phyloP scores from a whole-genome alignment of 495 filamentous ascomycete genomes.

The Margaritispora aquatica region DNA sequence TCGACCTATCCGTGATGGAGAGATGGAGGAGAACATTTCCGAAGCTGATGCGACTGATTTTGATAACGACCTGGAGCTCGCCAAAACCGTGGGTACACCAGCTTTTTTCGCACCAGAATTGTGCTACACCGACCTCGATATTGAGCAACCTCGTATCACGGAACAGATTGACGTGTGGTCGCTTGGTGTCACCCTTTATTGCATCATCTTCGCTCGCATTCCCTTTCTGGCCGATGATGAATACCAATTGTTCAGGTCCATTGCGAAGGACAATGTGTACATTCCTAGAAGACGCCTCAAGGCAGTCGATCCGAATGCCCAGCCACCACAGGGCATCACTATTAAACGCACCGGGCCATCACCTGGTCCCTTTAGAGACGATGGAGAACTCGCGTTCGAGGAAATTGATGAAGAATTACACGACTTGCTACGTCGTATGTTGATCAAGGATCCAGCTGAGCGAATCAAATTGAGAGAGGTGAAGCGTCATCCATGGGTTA shows the following conservation, averaged over 20 bases:
- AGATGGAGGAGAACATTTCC: slow-evolving; percentile 68
- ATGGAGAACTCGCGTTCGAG: slow-evolving; percentile 76
- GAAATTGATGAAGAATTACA: slow-evolving; percentile 74
- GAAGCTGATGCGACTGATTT: slow-evolving; percentile 80
- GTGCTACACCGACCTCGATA: slow-evolving; percentile 68
- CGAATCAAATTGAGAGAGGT: slow-evolving; percentile 88
- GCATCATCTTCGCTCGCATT: slow-evolving; percentile 85
- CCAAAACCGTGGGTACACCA: slow-evolving; percentile 95
- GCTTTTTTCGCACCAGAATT: slow-evolving; percentile 97
- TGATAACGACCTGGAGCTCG: slow-evolving; percentile 87
- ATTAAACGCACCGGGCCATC: slow-evolving; percentile 44
- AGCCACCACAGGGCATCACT: slow-evolving; percentile 34
- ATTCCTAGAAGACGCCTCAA: slow-evolving; percentile 75
- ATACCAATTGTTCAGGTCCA: slow-evolving; percentile 82
- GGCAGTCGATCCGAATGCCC: slow-evolving; percentile 60
- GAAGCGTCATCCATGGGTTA: slow-evolving; percentile 93
- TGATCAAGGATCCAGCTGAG: slow-evolving; percentile 82
- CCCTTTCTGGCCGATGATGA: slow-evolving; percentile 90
- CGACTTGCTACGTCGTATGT: slow-evolving; percentile 73
- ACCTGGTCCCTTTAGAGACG: slow-evolving; percentile 41
- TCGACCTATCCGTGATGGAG: slow-evolving; percentile 68
- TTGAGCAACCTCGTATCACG: slow-evolving; percentile 44
- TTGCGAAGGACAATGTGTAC: slow-evolving; percentile 84
- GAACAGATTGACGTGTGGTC: slow-evolving; percentile 94
- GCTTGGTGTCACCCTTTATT: slow-evolving; percentile 90